These are phyloP conservation scores for Rhodotorula sp. DNA, from an alignment of 1,284 basidiomycete species.

Conservation along the genomic window DNA sequence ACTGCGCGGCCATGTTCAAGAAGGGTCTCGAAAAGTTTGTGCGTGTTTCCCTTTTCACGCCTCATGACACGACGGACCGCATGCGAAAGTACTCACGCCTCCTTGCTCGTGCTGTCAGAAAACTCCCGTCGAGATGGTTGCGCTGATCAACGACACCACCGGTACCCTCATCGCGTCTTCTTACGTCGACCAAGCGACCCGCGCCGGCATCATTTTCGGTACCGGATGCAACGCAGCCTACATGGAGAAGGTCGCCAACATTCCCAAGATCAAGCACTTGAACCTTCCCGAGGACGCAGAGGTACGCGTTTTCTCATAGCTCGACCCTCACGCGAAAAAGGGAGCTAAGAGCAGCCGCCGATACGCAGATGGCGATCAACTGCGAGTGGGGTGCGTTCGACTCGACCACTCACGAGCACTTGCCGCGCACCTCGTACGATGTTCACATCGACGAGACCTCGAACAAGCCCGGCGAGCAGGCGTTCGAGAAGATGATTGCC, in stretches of 20 bases:
- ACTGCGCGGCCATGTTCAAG: slow-evolving; percentile 91
- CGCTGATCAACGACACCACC: slow-evolving; percentile 95
- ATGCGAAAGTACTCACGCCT: not conserved
- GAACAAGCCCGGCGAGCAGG: slow-evolving; percentile 95
- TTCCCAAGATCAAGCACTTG: slow-evolving; percentile 70
- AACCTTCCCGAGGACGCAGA: slow-evolving; percentile 61
- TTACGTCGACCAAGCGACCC: slow-evolving; percentile 87
- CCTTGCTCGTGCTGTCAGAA: slow-evolving; percentile 42
- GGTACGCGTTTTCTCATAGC: not conserved
- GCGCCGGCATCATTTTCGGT: slow-evolving; percentile 90
- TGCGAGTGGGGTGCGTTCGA: slow-evolving; percentile 99
- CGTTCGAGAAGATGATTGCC: slow-evolving; percentile 97
- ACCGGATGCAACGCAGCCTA: slow-evolving; percentile 95
- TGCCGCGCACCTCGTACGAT: slow-evolving; percentile 88
- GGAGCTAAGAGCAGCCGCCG: slow-evolving; percentile 48
- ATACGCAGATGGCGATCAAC: slow-evolving; percentile 84
- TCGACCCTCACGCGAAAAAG: no score
- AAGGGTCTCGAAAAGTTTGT: slow-evolving; percentile 69
- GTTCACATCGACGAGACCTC: slow-evolving; percentile 85
- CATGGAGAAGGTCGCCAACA: slow-evolving; percentile 73
- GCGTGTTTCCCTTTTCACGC: slow-evolving; percentile 21
- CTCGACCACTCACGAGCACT: slow-evolving; percentile 88
- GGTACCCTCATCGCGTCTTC: slow-evolving; percentile 95
- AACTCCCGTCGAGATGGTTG: slow-evolving; percentile 71
- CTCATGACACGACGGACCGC: no score